These are phyloP conservation scores for Exophiala spinifera DNA, from an alignment of 2,329 filamentous ascomycete genomes.

Conservation along the genomic window DNA sequence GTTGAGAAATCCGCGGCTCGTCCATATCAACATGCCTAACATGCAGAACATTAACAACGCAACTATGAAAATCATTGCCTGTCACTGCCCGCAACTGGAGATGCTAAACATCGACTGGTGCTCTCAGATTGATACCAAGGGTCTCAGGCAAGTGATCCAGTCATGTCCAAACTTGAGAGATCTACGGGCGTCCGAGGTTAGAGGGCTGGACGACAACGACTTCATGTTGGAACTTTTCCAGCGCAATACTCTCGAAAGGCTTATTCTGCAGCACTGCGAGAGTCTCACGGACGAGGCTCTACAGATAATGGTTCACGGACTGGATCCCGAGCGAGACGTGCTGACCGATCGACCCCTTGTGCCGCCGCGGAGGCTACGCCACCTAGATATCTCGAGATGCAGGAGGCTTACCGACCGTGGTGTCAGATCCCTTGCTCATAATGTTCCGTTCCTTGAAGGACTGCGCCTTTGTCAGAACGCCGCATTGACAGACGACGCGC, in stretches of 20 bases:
- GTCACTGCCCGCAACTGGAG: conserved; percentile 77
- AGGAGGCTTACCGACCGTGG: conserved; percentile 68
- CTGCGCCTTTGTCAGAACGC: conserved; percentile 77
- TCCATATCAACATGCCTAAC: conserved; percentile 83
- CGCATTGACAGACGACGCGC: conserved; percentile 68
- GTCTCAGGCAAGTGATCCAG: conserved; percentile 69
- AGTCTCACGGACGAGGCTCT: conserved; percentile 75
- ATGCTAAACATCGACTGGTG: conserved; percentile 92
- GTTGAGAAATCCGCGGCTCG: conserved; percentile 71
- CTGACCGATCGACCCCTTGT: conserved; percentile 74
- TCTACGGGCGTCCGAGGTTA: conserved; percentile 75
- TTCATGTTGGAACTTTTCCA: conserved; percentile 73
- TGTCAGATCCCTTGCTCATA: conserved; percentile 67
- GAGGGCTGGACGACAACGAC: conserved; percentile 70
- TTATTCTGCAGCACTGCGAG: conserved; percentile 75
- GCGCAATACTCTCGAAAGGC: conserved; percentile 76
- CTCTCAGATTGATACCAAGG: conserved; percentile 74
- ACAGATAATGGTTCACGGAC: conserved; percentile 69
- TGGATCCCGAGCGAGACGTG: conserved; percentile 73
- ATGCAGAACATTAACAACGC: conserved; percentile 75
- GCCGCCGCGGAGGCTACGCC: conserved; percentile 71
- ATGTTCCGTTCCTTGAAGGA: conserved; percentile 76
- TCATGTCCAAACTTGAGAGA: conserved; percentile 72
- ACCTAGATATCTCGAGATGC: conserved; percentile 83
- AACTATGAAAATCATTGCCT: conserved; percentile 80